Conservation (phyloP, 2,329 filamentous ascomycete genomes). For the Fusarium sterilihyphosum region DNA sequence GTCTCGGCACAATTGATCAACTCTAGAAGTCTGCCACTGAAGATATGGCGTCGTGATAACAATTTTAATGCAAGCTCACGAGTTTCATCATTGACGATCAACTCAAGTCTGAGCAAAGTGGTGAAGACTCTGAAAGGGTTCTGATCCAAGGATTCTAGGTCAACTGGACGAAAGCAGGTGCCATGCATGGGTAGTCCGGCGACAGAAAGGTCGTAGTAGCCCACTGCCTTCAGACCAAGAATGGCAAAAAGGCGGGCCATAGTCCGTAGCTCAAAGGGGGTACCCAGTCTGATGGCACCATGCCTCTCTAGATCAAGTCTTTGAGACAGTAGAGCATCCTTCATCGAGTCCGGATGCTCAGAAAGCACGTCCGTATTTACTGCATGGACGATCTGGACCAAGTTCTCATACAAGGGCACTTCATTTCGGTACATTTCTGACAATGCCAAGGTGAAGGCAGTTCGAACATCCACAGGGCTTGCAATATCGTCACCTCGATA, state of each 20-base stretch:
- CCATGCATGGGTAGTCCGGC: conserved; percentile 62
- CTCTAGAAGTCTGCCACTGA: conserved; percentile 49
- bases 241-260: conserved; percentile 57
- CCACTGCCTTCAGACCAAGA: conserved; percentile 59
- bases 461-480: conserved; percentile 37
- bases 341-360: not conserved
- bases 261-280: conserved; percentile 52
- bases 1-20: conserved; percentile 50
- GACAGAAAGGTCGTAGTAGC: conserved; percentile 60
- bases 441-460: conserved; percentile 44
- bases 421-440: conserved; percentile 48
- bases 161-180: conserved; percentile 58
- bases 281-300: conserved; percentile 60
- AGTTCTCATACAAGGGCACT: conserved; percentile 47
- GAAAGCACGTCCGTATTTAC: conserved; percentile 29
- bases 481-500: not conserved
- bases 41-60: conserved; percentile 52
- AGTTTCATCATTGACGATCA: conserved; percentile 47
- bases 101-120: conserved; percentile 51
- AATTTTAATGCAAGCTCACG: conserved; percentile 46
- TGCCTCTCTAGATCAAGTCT: conserved; percentile 45
- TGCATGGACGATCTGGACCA: conserved; percentile 43
- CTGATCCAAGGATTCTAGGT: conserved; percentile 43
- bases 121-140: conserved; percentile 51
- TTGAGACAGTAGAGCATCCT: not conserved